Conservation (phyloP, 495 filamentous ascomycete species). For the Sphaerosporella brunnea region DNA sequence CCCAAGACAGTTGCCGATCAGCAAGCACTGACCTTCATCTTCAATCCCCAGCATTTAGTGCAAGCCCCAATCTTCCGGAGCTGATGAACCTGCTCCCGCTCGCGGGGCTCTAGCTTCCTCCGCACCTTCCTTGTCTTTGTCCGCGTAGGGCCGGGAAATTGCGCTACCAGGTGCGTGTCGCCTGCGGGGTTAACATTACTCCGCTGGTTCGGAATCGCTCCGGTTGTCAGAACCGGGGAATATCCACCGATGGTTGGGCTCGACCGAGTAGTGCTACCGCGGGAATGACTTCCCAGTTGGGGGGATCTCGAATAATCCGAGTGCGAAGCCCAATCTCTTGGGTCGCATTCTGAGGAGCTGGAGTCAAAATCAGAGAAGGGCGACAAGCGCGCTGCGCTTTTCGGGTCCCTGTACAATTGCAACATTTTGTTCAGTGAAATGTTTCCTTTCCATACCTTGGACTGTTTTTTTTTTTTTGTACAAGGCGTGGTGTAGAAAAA, state of each 20-base stretch:
- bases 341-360: slow-evolving; percentile 21
- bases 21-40: slow-evolving; percentile 27
- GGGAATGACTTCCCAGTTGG: slow-evolving; percentile 14
- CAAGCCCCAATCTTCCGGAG: slow-evolving; percentile 26
- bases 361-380: slow-evolving; percentile 25
- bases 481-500: slow-evolving; percentile 7
- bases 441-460: background rate
- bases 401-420: slow-evolving; percentile 8
- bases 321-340: slow-evolving; percentile 12
- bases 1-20: background rate
- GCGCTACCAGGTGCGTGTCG: slow-evolving; percentile 17
- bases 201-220: slow-evolving; percentile 5
- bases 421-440: background rate
- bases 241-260: slow-evolving; percentile 16
- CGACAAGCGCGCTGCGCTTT: slow-evolving; percentile 18
- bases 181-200: background rate
- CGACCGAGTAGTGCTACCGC: slow-evolving; percentile 21
- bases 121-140: slow-evolving; percentile 24
- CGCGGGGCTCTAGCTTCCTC: slow-evolving; percentile 23
- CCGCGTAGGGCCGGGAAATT: slow-evolving; percentile 16
- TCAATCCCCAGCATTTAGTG: slow-evolving; percentile 25
- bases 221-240: slow-evolving; percentile 11
- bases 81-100: slow-evolving; percentile 25
- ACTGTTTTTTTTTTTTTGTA: no score
- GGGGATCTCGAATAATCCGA: slow-evolving; percentile 21